phyloP scores from a whole-genome alignment of 345 rosid species.

The Carallia pectinifolia region DNA sequence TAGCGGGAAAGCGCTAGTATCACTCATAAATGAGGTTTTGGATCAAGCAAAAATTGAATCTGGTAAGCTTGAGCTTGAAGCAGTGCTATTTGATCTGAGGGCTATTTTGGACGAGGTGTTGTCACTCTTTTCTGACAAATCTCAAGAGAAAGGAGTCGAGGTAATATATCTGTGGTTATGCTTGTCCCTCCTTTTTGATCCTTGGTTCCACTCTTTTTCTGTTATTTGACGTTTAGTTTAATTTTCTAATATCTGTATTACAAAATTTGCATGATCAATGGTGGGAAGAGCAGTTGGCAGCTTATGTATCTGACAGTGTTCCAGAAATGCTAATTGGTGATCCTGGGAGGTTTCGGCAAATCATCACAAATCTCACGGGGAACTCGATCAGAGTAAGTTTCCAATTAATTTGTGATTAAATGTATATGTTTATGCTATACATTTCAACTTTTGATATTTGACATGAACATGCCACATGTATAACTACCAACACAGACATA shows the following conservation, averaged over 20 bases:
- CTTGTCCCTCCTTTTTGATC: neutral
- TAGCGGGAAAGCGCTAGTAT: slow-evolving; percentile 89
- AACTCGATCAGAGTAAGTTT: slow-evolving; percentile 82
- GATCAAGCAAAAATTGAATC: slow-evolving; percentile 96
- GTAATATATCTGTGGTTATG: slow-evolving; percentile 33
- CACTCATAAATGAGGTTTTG: slow-evolving; percentile 87
- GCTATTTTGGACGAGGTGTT: slow-evolving; percentile 87
- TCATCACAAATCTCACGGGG: slow-evolving; percentile 93
- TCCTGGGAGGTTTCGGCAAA: slow-evolving; percentile 91
- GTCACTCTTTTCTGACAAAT: slow-evolving; percentile 86
- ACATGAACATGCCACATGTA: no score
- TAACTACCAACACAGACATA: neutral
- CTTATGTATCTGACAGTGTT: slow-evolving; percentile 76
- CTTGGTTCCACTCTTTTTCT: neutral
- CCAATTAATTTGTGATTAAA: neutral
- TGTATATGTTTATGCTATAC: no score
- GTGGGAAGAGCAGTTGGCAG: slow-evolving; percentile 68
- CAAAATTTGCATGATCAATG: slow-evolving; percentile 20
- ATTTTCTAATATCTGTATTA: slow-evolving; percentile 12
- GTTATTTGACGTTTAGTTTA: neutral
- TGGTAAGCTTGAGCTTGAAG: slow-evolving; percentile 95
- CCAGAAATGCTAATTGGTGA: slow-evolving; percentile 87
- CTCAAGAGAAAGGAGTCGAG: slow-evolving; percentile 89
- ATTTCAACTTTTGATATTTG: no score
- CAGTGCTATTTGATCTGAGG: slow-evolving; percentile 72